phyloP scores from a whole-genome alignment of 2,329 filamentous ascomycete species.

The Aspergillus fumigatiaffinis region DNA sequence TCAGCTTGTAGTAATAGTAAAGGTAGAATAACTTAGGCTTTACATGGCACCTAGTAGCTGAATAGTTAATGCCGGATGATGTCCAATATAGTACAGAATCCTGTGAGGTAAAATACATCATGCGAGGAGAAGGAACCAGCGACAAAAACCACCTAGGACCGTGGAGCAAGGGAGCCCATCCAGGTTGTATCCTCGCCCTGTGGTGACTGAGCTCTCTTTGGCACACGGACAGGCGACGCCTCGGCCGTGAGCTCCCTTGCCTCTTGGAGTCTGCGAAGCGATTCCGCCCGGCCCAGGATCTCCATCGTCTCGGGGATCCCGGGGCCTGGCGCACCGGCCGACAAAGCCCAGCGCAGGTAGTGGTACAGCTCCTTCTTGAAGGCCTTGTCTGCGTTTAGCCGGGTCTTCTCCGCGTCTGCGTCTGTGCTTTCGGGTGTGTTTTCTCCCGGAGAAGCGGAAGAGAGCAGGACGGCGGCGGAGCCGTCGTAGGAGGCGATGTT shows the following conservation, averaged over 20 bases:
- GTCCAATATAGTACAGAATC: background rate
- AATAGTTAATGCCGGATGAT: background rate
- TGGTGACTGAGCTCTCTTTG: background rate
- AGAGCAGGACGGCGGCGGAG: slow-evolving; percentile 10
- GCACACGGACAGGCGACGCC: slow-evolving; percentile 2
- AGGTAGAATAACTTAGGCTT: background rate
- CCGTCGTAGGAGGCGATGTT: slow-evolving; percentile 38
- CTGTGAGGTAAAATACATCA: background rate
- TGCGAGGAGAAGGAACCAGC: too few species aligned
- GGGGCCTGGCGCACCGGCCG: slow-evolving; percentile 51
- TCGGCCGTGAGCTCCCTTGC: slow-evolving; percentile 32
- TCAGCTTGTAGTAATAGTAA: too few species aligned
- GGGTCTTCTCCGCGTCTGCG: slow-evolving; percentile 17
- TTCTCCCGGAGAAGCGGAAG: background rate
- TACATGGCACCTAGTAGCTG: background rate
- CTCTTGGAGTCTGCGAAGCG: slow-evolving; percentile 42
- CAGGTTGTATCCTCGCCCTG: slow-evolving; percentile 24
- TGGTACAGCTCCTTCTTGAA: slow-evolving; percentile 49
- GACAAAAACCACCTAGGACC: background rate
- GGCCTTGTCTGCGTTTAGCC: slow-evolving; percentile 25
- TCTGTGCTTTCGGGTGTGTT: slow-evolving; percentile 7
- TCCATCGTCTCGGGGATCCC: slow-evolving; percentile 51
- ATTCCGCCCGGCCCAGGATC: slow-evolving; percentile 53
- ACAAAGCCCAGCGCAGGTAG: slow-evolving; percentile 56
- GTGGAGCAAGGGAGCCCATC: slow-evolving; percentile 33